Evolutionary conservation across 108 stramenopile species (phyloP).

Genomic region (Fragilaria crotonensis): DNA sequence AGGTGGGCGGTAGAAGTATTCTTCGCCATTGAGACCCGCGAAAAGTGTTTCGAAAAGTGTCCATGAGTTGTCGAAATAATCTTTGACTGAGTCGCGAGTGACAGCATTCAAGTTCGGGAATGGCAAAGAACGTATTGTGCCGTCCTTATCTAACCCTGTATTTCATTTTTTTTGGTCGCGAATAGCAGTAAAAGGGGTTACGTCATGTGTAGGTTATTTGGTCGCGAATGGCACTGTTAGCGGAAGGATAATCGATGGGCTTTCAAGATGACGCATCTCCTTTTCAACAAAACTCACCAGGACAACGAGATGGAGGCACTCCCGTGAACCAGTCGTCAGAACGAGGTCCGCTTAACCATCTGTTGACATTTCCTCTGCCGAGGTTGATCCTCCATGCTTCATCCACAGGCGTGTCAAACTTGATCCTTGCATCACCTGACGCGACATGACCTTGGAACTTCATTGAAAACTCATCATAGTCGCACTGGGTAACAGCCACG

Average conservation of each 20-base stretch:
- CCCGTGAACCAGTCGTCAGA: conserved; percentile 72
- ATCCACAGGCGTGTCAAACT: no score
- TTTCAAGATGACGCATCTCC: background rate
- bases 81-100: conserved; percentile 60
- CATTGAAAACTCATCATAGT: no score
- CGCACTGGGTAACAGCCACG: no score
- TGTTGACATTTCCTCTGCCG: conserved; percentile 48
- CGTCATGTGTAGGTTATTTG: background rate
- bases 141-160: conserved; percentile 41
- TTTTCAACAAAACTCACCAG: conserved; percentile 27
- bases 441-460: no score
- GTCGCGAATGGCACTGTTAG: background rate
- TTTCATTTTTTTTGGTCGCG: background rate
- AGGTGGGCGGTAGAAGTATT: conserved; percentile 83
- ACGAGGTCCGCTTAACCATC: conserved; percentile 59
- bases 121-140: conserved; percentile 55
- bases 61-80: conserved; percentile 94
- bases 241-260: background rate
- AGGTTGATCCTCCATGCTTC: conserved; percentile 79
- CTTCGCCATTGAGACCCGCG: conserved; percentile 84
- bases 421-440: no score
- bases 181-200: background rate
- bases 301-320: conserved; percentile 40
- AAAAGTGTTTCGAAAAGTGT: conserved; percentile 85
- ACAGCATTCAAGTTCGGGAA: conserved; percentile 59